Evolutionary conservation across 2,329 filamentous ascomycete genomes (phyloP).

Genomic region (Fusarium camptoceras): DNA sequence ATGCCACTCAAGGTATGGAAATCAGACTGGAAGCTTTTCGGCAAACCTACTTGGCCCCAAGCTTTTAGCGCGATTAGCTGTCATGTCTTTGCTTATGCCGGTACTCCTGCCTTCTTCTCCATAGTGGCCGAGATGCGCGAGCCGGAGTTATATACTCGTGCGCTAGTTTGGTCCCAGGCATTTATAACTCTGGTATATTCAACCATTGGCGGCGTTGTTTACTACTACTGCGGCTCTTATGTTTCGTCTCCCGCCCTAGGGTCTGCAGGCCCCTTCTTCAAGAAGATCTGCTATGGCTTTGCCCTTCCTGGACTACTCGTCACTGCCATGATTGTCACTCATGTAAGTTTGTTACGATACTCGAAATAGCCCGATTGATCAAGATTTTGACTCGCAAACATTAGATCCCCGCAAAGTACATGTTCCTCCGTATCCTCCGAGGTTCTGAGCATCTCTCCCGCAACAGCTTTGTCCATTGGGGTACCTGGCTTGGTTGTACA

Average conservation of each 20-base stretch:
- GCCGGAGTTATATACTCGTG: conserved; percentile 45
- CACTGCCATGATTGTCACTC: conserved; percentile 45
- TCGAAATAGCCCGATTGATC: neutral
- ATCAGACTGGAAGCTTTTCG: conserved; percentile 48
- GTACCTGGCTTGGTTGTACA: conserved; percentile 44
- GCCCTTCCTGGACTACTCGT: conserved; percentile 49
- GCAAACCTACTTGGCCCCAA: conserved; percentile 47
- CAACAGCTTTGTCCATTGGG: conserved; percentile 47
- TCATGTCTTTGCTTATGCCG: conserved; percentile 54
- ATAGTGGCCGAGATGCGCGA: conserved; percentile 52
- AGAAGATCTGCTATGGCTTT: conserved; percentile 60
- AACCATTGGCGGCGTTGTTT: conserved; percentile 54
- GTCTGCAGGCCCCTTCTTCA: conserved; percentile 56
- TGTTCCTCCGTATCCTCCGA: conserved; percentile 48
- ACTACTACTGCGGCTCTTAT: conserved; percentile 59
- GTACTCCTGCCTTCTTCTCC: conserved; percentile 51
- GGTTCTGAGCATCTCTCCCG: conserved; percentile 47
- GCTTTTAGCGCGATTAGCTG: conserved; percentile 49
- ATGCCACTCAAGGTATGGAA: conserved; percentile 32
- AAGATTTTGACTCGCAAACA: neutral
- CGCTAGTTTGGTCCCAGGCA: conserved; percentile 45
- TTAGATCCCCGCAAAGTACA: conserved; percentile 44
- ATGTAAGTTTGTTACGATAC: conserved; percentile 37
- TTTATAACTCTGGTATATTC: conserved; percentile 50
- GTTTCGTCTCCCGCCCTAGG: conserved; percentile 61